These are phyloP conservation scores for Blastobotrys serpentis DNA, from an alignment of 1,139 yeast species.

Conservation along the genomic window DNA sequence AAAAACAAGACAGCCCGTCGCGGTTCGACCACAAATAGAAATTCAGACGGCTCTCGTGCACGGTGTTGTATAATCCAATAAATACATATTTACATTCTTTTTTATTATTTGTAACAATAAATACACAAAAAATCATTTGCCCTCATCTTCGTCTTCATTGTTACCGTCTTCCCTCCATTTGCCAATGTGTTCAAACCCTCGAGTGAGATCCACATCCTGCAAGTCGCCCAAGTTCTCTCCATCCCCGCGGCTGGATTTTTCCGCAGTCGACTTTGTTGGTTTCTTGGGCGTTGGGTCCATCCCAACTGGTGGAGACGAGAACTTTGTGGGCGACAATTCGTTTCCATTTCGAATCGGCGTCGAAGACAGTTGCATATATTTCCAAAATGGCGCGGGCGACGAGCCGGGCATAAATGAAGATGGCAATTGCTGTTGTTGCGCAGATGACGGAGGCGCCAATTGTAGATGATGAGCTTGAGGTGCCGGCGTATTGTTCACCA, in stretches of 20 bases:
- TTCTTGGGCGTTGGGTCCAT: constrained; percentile 17
- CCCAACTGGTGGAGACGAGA: constrained; percentile 33
- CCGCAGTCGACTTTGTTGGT: constrained; percentile 1
- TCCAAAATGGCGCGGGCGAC: constrained; percentile 47
- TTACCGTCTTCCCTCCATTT: constrained; percentile 19
- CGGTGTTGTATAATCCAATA: constrained; percentile 27
- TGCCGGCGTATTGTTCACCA: constrained; percentile 25
- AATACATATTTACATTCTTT: constrained; percentile 7
- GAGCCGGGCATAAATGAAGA: constrained; percentile 43
- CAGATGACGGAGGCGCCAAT: constrained; percentile 43
- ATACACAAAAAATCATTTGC: constrained; percentile 5
- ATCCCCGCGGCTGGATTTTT: constrained; percentile 11
- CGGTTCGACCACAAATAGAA: background rate
- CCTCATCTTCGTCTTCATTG: background rate
- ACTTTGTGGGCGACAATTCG: constrained; percentile 36
- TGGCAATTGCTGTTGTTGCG: constrained; percentile 41
- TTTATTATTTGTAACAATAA: constrained; percentile 8
- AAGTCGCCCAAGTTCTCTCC: constrained; percentile 40
- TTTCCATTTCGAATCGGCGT: constrained; percentile 36
- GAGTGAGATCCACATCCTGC: constrained; percentile 47
- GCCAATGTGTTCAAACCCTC: constrained; percentile 29
- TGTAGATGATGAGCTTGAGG: constrained; percentile 32
- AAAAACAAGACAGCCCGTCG: constrained; percentile 20
- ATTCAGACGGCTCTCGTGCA: constrained; percentile 17
- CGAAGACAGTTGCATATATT: constrained; percentile 38